Percentiles rank a stretch among this genome's conserved stretches.
phyloP scores from a whole-genome alignment of 2,329 filamentous ascomycete species.

The Ophiostoma australiae region DNA sequence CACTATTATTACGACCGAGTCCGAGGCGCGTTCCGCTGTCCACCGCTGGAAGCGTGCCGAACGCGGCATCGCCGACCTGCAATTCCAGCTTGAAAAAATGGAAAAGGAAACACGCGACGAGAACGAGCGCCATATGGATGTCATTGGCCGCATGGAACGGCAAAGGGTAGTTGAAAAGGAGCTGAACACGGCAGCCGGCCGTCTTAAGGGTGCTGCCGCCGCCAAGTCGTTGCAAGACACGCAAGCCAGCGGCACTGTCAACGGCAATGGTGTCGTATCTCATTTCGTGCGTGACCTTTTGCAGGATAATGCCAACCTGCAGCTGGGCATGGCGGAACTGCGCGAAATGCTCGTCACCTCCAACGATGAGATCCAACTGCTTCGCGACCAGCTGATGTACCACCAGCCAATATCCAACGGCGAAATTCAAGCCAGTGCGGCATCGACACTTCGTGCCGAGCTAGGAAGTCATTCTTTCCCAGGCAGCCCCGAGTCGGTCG shows the following conservation, averaged over 20 bases:
- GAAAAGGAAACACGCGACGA: conserved; percentile 79
- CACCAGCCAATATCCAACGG: conserved; percentile 63
- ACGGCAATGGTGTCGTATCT: conserved; percentile 64
- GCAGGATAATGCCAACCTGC: conserved; percentile 89
- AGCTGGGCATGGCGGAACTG: conserved; percentile 85
- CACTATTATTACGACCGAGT: conserved; percentile 60
- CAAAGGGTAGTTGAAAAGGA: conserved; percentile 78
- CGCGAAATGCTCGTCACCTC: conserved; percentile 85
- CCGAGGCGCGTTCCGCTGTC: conserved; percentile 73
- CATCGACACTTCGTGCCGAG: conserved; percentile 65
- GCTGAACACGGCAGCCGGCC: conserved; percentile 70
- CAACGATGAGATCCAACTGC: conserved; percentile 84
- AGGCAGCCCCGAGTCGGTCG: conserved; percentile 12
- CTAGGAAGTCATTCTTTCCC: conserved; percentile 42
- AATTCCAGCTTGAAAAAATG: conserved; percentile 83
- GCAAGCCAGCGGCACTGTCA: conserved; percentile 46
- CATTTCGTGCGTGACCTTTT: conserved; percentile 95
- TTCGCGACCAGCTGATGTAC: conserved; percentile 74
- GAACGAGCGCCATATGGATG: conserved; percentile 72
- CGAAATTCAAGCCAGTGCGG: conserved; percentile 36
- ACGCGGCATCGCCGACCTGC: conserved; percentile 67
- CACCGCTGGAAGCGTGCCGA: conserved; percentile 84
- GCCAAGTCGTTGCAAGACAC: conserved; percentile 55
- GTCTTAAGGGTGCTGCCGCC: conserved; percentile 76
- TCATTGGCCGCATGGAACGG: conserved; percentile 77